Evolutionary conservation across 176 grass and related monocot genomes (phyloP), one percentile per base, ranked within the genome.

Genomic region (Cenchrus fungigraminus): DNA sequence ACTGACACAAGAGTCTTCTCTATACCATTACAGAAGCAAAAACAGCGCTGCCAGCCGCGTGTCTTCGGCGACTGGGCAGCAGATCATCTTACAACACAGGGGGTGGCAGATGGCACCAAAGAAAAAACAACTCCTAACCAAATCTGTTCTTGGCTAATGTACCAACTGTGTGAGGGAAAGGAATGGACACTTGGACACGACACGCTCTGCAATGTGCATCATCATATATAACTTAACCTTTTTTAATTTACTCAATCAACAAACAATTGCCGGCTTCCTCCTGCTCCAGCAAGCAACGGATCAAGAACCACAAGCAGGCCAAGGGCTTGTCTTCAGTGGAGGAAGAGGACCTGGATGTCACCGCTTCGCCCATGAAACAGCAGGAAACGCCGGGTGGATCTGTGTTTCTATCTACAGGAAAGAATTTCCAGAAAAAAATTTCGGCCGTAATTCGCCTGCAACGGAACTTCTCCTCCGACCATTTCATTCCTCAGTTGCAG

Each of bases 361-460:
- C 47, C 34, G 51, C 79, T 53, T 71, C 29, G 29, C 86, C 73
- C 49, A 51, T 77, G 73, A 57, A 73, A 52, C n/a, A 5, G 52
- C 45, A 72, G 66, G 54, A 63, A 65, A 56, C 46, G 56, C 65
- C 29, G 1, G 49, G 6, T 46, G 52, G 47, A 32, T 56, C 80
- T 83, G 79, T 88, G 34, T 72, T 83, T 88, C 74, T 88, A 84
- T 88, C 87, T 88, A 88, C 87, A 88, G 17, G 22, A 88, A 88
- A 84, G 74, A 88, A 84, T 79, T 88, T 46, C 47, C 37, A 40
- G 37, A 40, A 55, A 65, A 88, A 88, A 77, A 83, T 4, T 40
- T 14, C 15, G 80, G 80, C 56, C 81, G 16, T 49, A 12, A 37
- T 46, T 46, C 5, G 55, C 80, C 74, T 9, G 65, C 46, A 55